Conservation (phyloP, 1,284 basidiomycete species). For the Tilletia horrida region DNA sequence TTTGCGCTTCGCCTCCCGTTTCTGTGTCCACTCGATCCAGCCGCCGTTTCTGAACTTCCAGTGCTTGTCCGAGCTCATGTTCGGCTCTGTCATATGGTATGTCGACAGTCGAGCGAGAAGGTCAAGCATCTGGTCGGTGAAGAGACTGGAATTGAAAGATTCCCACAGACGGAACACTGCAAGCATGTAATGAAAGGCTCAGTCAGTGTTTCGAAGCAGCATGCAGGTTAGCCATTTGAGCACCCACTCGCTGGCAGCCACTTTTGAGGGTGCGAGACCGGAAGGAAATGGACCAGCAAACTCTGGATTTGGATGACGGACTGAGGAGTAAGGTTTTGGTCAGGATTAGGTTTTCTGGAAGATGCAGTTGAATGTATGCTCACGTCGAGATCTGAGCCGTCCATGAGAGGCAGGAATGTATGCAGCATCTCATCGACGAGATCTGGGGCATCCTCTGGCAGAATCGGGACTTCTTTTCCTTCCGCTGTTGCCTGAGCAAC, state of each 20-base stretch:
- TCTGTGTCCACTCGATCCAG: neutral
- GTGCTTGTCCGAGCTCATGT: constrained; percentile 60
- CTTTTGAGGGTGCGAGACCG: constrained; percentile 44
- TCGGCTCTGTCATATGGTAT: constrained; percentile 68
- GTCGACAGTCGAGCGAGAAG: constrained; percentile 72
- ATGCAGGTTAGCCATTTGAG: neutral
- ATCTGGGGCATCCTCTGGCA: neutral
- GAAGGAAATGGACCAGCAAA: constrained; percentile 52
- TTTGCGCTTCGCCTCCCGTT: neutral
- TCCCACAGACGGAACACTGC: constrained; percentile 73
- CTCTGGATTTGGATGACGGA: constrained; percentile 51
- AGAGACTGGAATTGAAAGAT: constrained; percentile 72
- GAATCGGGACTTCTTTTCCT: neutral
- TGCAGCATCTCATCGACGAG: constrained; percentile 74
- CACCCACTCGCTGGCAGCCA: constrained; percentile 43
- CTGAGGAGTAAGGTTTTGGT: constrained; percentile 58
- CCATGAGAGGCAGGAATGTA: constrained; percentile 70
- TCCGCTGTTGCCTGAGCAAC: neutral
- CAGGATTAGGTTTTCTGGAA: constrained; percentile 31
- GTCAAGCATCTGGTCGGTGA: constrained; percentile 82
- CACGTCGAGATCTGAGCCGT: constrained; percentile 71
- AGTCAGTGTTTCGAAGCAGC: neutral
- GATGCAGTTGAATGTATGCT: constrained; percentile 44
- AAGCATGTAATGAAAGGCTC: neutral
- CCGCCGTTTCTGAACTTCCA: constrained; percentile 29